Evolutionary conservation across 2,329 filamentous ascomycete genomes (phyloP), one percentile per base, ranked within the genome.

Genomic region (Neoarthrinium moseri): DNA sequence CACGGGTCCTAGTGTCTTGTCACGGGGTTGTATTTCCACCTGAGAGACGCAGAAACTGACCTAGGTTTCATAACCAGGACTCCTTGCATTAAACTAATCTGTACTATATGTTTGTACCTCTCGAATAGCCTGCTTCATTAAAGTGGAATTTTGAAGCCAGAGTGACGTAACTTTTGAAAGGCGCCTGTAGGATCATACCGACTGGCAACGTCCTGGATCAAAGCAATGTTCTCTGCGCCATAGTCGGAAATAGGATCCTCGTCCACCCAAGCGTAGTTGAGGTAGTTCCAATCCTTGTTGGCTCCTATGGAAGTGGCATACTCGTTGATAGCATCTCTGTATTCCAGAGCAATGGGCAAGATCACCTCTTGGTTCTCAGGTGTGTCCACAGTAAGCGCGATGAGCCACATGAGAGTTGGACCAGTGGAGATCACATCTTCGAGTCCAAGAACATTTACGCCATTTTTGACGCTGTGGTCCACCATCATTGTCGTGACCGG

Each of bases 341-440:
- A 57, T 27, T 59, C 54, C 13, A 58, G 42, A 12, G 57, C 56
- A 24, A 63, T 46, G 5, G 56, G 61, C 2, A 60, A 54, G 23
- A 70, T 62, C 13, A 63, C 62, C 5, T 51, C 46, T 47, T 66
- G 58, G 38, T 58, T 56, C 46, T 65, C 64, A 1, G 61, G 64
- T 3, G 65, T 70, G 50, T 65, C 65, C 13, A 67, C 59, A n/a
- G 66, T 68, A n/a, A 71, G 51, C 24, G 63, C 58, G 12, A 65
- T 56, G 21, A 70, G 62, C 64, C 65, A 71, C 45, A 63, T 58
- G 32, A 62, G 46, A 5, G 63, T 57, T 7, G 66, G 64, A 11
- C 67, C 66, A 18, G 69, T 58, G 1, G 58, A 56, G 29, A 71
- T 63, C 44, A 66, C 33, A 4, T 39, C 57, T 45, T 65, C 60